These are phyloP conservation scores for Gonapodya prolifera DNA, from an alignment of 192 early-diverging fungal species.

Conservation along the genomic window DNA sequence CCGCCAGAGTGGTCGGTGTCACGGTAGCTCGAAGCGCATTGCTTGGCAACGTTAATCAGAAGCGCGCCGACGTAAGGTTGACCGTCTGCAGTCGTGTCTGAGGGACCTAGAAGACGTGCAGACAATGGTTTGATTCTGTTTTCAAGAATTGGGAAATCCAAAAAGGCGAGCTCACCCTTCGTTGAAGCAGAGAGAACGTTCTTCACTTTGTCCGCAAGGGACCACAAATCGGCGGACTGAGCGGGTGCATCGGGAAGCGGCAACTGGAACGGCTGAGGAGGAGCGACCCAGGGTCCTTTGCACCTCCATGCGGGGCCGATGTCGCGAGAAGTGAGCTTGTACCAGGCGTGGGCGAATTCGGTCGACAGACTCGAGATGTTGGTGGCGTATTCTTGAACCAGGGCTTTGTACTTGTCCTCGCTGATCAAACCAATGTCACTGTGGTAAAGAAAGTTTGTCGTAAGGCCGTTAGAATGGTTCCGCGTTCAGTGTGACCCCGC, in stretches of 20 bases:
- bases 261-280: slow-evolving; percentile 19
- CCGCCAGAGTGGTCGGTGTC: slow-evolving; percentile 19
- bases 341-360: slow-evolving; percentile 20
- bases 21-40: slow-evolving; percentile 19
- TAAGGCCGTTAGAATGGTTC: no score
- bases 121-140: background rate
- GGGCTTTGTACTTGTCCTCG: slow-evolving; percentile 7
- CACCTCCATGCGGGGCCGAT: slow-evolving; percentile 17
- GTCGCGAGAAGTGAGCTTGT: slow-evolving; percentile 20
- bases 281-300: slow-evolving; percentile 11
- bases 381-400: background rate
- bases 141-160: background rate
- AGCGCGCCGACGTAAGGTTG: slow-evolving; percentile 14
- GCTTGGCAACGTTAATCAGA: slow-evolving; percentile 16
- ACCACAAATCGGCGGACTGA: slow-evolving; percentile 8
- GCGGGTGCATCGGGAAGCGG: slow-evolving; percentile 16
- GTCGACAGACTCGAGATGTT: slow-evolving; percentile 1
- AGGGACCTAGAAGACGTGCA: background rate
- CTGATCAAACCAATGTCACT: no score
- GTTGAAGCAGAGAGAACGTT: background rate
- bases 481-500: no score
- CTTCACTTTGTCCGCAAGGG: slow-evolving; percentile 1
- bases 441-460: no score
- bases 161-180: background rate
- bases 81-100: background rate